Evolutionary conservation across 2,329 filamentous ascomycete species (phyloP).

Genomic region (Blastomyces silverae): DNA sequence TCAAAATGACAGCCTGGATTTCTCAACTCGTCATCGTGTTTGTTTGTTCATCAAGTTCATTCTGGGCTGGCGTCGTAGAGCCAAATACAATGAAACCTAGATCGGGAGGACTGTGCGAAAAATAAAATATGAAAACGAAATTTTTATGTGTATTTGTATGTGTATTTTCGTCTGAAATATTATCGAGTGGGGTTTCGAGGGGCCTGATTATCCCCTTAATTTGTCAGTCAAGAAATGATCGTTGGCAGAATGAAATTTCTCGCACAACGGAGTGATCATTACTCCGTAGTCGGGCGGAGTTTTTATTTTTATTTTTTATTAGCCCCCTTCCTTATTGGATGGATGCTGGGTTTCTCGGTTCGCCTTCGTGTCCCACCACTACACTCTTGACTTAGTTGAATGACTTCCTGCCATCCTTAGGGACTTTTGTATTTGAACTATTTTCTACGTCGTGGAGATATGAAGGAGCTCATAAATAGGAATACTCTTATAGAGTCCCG

Average conservation of each 20-base stretch:
- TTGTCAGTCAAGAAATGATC: no score
- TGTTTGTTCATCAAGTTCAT: not conserved
- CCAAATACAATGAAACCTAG: not conserved
- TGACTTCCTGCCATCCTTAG: no score
- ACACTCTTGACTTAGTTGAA: no score
- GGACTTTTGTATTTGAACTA: no score
- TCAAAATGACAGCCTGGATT: not conserved
- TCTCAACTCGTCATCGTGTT: not conserved
- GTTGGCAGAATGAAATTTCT: not conserved
- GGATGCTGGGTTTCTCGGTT: not conserved
- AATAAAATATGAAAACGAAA: not conserved
- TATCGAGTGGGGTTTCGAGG: no score
- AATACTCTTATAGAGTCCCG: not conserved
- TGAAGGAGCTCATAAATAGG: not conserved
- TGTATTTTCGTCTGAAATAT: not conserved
- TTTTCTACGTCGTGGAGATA: no score
- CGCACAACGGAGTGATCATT: not conserved
- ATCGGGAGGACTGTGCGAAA: not conserved
- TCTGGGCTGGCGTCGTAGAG: not conserved
- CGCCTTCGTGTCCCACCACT: no score
- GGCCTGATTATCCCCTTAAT: no score
- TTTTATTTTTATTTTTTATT: not conserved
- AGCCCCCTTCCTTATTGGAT: not conserved
- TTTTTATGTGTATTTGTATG: no score
- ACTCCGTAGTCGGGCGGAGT: not conserved